phyloP scores from a whole-genome alignment of 129 eudicot genomes.

The Heracleum sosnowskyi region DNA sequence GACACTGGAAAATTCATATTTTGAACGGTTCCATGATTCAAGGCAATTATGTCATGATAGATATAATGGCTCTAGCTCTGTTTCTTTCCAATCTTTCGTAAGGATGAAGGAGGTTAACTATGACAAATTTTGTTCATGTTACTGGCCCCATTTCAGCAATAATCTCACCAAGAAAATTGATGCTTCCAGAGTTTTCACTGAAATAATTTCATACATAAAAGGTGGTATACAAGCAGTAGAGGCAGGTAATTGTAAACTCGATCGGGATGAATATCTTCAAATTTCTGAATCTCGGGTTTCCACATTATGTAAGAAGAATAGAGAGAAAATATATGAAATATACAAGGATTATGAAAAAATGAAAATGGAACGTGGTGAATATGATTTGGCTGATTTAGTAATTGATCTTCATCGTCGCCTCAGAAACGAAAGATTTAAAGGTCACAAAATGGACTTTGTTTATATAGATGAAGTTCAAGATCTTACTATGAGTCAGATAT shows the following conservation, averaged over 20 bases:
- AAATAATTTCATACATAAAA: constrained; percentile 72
- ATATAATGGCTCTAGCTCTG: constrained; percentile 23
- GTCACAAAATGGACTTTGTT: constrained; percentile 60
- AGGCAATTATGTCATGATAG: constrained; percentile 12
- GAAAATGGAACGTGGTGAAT: constrained; percentile 45
- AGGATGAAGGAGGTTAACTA: constrained; percentile 47
- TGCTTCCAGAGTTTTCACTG: constrained; percentile 62
- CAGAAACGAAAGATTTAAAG: constrained; percentile 26
- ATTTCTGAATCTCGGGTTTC: constrained; percentile 44
- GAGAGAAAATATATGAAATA: constrained; percentile 40
- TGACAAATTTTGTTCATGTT: constrained; percentile 42
- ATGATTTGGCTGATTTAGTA: constrained; percentile 75
- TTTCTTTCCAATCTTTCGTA: constrained; percentile 34
- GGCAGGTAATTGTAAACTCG: constrained; percentile 19
- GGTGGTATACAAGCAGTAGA: constrained; percentile 43
- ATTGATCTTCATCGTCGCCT: constrained; percentile 65
- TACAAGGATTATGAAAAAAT: constrained; percentile 53
- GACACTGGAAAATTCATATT: constrained; percentile 55
- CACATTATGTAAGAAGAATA: constrained; percentile 27
- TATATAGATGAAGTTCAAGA: constrained; percentile 89
- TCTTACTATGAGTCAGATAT: constrained; percentile 60
- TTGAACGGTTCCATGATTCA: constrained; percentile 34
- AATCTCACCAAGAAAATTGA: constrained; percentile 46
- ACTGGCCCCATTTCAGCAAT: constrained; percentile 63
- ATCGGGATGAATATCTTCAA: constrained; percentile 35